Evolutionary conservation across 805 yeast species (phyloP), one percentile per base, ranked within the genome.

Genomic region (Kodamaea lidongshanica): DNA sequence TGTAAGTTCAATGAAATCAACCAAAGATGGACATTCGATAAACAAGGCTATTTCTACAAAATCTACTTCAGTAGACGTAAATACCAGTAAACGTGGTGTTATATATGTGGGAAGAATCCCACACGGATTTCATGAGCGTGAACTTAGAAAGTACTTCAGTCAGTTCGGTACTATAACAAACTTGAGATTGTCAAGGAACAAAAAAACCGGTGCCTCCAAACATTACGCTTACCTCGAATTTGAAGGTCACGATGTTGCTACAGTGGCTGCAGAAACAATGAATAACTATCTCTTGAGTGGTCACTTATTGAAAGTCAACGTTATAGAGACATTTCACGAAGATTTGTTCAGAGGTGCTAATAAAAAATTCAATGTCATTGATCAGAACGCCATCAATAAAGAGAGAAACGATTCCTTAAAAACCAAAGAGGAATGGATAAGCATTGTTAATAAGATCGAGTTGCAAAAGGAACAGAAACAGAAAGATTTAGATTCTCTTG

Each of bases 171-270:
- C 73, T 22, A 78, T 92, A 36, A 67, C 75, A 26, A 77, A 85
- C 44, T 69, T 87, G 33, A 77, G 88, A 44, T 59, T 92, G 31
- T 84, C 95, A 25, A 75, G 96, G 52, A 89, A 84, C 64, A 87
- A 82, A 57, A 81, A 79, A 50, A 79, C 94, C 5, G 97, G 97
- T 26, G 76, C 78, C 33, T 78, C 95, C 10, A 88, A 86, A 61
- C 96, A 87, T 54, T 89, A 77, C 56, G 97, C 87, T 5, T 89
- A 85, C 56, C 64, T 92, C 26, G 96, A 92, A 58, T 92, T 89
- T 50, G 72, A 70, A 23, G 68, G 75, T 32, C 51, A 55, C 21
- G 84, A 78, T 27, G 94, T 82, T 33, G 96, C 97, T 25, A 71
- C 76, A 44, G 68, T 87, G 38, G 98, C 96, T 3, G 83, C 82